Conservation (phyloP, 257 asterid genomes). For the Fraxinus quadrangulata region DNA sequence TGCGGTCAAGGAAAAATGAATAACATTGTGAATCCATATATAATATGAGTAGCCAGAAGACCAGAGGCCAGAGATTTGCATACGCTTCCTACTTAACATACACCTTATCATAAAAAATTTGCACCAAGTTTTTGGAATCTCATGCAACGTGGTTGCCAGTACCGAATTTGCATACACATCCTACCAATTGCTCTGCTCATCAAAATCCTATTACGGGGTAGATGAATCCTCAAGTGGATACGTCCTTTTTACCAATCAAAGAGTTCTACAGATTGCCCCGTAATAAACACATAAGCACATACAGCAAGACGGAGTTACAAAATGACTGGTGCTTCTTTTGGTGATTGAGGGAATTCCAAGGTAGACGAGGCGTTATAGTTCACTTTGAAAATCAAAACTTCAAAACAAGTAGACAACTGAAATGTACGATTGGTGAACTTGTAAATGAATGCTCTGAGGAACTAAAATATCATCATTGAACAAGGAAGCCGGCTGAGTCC, state of each 20-base stretch:
- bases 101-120: background rate
- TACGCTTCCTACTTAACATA: background rate
- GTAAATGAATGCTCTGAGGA: background rate
- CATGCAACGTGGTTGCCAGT: too few relatives aligned
- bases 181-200: conserved; percentile 69
- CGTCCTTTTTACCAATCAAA: background rate
- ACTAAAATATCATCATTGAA: background rate
- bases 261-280: background rate
- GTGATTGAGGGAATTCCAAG: background rate
- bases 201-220: conserved; percentile 49
- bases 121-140: too few relatives aligned
- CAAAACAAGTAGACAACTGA: too few relatives aligned
- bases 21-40: background rate
- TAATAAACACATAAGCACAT: background rate
- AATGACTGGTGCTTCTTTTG: background rate
- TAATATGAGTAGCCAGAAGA: too few relatives aligned
- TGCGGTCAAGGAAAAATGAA: background rate
- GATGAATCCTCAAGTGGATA: conserved; percentile 1
- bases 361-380: too few relatives aligned
- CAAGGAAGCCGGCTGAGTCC: background rate
- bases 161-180: too few relatives aligned
- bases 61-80: background rate
- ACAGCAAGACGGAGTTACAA: background rate
- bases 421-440: too few relatives aligned
- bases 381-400: background rate